Percentiles rank a stretch among this genome's conserved stretches.
These are phyloP conservation scores for Aspergillus niger DNA, from an alignment of 2,329 filamentous ascomycete species.

Conservation along the genomic window DNA sequence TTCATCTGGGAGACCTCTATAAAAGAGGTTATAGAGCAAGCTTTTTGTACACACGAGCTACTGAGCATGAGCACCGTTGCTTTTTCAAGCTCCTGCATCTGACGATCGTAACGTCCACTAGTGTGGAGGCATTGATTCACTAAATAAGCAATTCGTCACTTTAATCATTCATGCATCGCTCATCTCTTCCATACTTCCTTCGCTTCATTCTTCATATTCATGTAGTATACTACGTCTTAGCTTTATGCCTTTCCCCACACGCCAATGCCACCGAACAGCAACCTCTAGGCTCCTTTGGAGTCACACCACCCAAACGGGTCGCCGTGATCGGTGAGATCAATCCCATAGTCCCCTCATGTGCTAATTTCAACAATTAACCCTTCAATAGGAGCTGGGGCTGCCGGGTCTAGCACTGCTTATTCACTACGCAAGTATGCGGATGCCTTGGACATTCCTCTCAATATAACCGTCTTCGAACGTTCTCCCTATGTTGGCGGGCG, in stretches of 20 bases:
- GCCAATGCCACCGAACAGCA: slow-evolving; percentile 28
- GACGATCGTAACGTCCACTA: background rate
- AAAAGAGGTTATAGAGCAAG: background rate
- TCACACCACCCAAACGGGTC: slow-evolving; percentile 31
- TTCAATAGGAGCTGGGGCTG: slow-evolving; percentile 77
- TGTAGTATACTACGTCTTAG: slow-evolving; percentile 15
- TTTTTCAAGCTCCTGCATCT: background rate
- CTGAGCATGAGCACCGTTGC: background rate
- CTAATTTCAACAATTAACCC: background rate
- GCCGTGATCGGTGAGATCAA: slow-evolving; percentile 38
- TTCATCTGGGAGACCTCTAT: background rate
- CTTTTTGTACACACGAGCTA: background rate
- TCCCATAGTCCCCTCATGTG: background rate
- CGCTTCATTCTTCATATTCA: slow-evolving; percentile 10
- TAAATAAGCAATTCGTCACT: background rate
- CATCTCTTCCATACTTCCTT: slow-evolving; percentile 1
- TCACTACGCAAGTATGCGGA: slow-evolving; percentile 72
- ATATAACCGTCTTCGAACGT: slow-evolving; percentile 88
- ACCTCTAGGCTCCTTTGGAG: slow-evolving; percentile 21
- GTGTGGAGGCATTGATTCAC: too few relatives aligned
- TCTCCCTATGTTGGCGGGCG: slow-evolving; percentile 78
- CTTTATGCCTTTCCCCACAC: slow-evolving; percentile 20
- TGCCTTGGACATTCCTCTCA: slow-evolving; percentile 60
- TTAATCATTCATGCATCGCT: too few relatives aligned
- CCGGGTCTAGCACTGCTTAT: slow-evolving; percentile 83